Evolutionary conservation across 352 stramenopile species (phyloP), one percentile per base, ranked within the genome.

Genomic region (Phytophthora ramorum): DNA sequence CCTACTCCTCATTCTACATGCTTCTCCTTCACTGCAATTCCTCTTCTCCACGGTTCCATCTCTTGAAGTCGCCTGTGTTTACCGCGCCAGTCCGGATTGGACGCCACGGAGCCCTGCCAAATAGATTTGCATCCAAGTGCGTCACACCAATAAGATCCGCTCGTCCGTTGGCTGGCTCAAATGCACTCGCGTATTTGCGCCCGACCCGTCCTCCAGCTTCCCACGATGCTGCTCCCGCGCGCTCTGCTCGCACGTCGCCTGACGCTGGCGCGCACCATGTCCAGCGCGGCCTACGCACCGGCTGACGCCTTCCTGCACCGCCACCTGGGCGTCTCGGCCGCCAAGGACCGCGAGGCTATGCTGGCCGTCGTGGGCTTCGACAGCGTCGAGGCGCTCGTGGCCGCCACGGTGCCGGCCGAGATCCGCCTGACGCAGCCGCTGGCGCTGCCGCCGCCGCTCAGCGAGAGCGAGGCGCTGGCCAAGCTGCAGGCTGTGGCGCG

Each of bases 331-430:
- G 92, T 97, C 22, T 71, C 73, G 6, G 89, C 77, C 63, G 83
- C 94, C 16, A 83, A 75, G 43, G 95, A 99, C 57, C 86, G 89
- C 24, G 75, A 89, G 53, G 71, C 85, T 6, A 99, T 99, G 97
- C 81, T 99, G 26, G 63, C 91, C 47, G 89, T 76, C 9, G 85
- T 99, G 32, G 97, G 96, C 37, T 98, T 98, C 71, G 77, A 91
- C 26, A 93, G 66, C 8, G 85, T 99, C 43, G 97, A 99, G 12
- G 88, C 92, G 35, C 85, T 99, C 22, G 92, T 98, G 30, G 85
- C 95, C 55, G 92, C 92, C 8, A 99, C 97, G 6, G 97, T 99
- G 30, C 98, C 98, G 17, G 62, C 78, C 14, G 91, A 97, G 69
- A 99, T 99, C 63, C 84, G 84, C 16, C 69, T 95, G 13, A 50